Evolutionary conservation across 768 basidiomycete genomes (phyloP).

Genomic region (Boletus patriciae): DNA sequence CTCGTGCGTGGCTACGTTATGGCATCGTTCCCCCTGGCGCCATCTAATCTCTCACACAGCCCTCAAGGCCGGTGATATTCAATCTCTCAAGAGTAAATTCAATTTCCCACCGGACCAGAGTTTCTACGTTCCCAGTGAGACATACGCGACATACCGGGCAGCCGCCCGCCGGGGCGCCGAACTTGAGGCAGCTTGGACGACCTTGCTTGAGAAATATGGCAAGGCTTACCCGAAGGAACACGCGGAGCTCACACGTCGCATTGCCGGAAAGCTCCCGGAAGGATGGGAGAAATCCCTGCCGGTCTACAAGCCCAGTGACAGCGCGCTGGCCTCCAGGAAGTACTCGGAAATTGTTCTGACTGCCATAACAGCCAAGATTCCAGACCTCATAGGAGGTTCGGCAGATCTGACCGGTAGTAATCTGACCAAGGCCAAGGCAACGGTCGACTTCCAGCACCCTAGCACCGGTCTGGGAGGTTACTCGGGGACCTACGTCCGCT

Average conservation of each 20-base stretch:
- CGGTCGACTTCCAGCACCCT: conserved; percentile 91
- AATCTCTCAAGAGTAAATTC: conserved; percentile 77
- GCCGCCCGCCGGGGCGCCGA: conserved; percentile 72
- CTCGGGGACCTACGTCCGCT: conserved; percentile 88
- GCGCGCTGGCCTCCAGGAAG: conserved; percentile 90
- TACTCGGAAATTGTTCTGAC: conserved; percentile 87
- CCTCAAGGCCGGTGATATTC: conserved; percentile 90
- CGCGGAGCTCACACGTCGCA: conserved; percentile 82
- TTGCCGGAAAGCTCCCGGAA: conserved; percentile 77
- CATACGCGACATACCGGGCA: conserved; percentile 65
- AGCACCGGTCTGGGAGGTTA: conserved; percentile 82
- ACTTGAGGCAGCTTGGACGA: conserved; percentile 73
- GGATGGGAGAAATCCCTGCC: conserved; percentile 88
- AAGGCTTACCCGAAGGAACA: conserved; percentile 82
- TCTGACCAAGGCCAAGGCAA: conserved; percentile 81
- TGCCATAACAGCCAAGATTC: conserved; percentile 68
- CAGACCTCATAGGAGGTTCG: conserved; percentile 86
- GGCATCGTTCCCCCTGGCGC: background rate
- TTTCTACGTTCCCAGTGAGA: conserved; percentile 76
- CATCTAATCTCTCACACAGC: conserved; percentile 45
- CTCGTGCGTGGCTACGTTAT: conserved; percentile 60
- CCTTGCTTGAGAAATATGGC: conserved; percentile 64
- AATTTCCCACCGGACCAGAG: conserved; percentile 75
- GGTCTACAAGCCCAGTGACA: conserved; percentile 77
- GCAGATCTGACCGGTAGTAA: conserved; percentile 93